Percentiles rank a stretch among this genome's conserved stretches.
These are phyloP conservation scores for Brassica napus DNA, from an alignment of 345 rosid species.

Conservation along the genomic window DNA sequence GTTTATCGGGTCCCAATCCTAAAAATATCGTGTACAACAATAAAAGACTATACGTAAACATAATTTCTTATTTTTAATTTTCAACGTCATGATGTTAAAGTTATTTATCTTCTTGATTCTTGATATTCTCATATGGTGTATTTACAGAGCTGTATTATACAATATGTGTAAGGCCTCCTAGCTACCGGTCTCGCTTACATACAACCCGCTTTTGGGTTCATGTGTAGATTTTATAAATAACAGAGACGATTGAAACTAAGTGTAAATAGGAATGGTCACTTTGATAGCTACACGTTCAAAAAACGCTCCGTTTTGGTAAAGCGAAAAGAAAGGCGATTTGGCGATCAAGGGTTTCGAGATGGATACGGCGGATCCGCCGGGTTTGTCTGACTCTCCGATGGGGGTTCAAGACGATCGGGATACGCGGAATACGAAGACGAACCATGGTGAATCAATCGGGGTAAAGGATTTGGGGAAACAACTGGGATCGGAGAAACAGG, in stretches of 20 bases:
- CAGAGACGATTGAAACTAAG: neutral
- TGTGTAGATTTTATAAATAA: neutral
- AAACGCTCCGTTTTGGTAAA: too few relatives aligned
- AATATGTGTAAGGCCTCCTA: neutral
- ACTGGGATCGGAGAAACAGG: too few relatives aligned
- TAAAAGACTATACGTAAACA: neutral
- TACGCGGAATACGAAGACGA: too few relatives aligned
- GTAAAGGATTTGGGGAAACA: too few relatives aligned
- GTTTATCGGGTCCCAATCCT: conserved; percentile 30
- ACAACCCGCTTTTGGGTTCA: neutral
- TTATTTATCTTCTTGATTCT: neutral
- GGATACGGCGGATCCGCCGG: too few relatives aligned
- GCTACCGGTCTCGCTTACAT: neutral
- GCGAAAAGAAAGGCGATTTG: too few relatives aligned
- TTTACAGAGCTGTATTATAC: neutral
- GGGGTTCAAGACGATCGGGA: too few relatives aligned
- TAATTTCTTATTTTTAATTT: neutral
- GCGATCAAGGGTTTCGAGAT: too few relatives aligned
- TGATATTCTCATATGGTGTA: neutral
- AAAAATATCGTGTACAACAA: neutral
- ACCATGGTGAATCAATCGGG: too few relatives aligned
- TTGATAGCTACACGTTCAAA: too few relatives aligned
- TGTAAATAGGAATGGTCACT: too few relatives aligned
- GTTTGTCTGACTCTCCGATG: too few relatives aligned
- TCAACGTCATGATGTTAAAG: neutral